Evolutionary conservation across 164 flowering plant genomes (phyloP).

Genomic region (Chloranthus sessilifolius): DNA sequence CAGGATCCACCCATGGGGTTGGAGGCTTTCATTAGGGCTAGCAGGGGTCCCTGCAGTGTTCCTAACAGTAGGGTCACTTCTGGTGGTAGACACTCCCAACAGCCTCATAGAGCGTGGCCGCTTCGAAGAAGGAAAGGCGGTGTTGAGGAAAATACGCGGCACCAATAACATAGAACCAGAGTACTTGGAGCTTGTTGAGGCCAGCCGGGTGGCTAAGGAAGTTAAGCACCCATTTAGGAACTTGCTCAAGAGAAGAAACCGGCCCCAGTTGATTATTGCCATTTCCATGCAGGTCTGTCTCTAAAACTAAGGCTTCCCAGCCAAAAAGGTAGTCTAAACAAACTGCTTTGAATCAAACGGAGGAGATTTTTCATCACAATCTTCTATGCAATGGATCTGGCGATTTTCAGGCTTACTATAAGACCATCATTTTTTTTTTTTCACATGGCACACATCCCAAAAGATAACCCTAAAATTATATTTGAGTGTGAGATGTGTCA

Average conservation of each 20-base stretch:
- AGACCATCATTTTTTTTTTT: background rate
- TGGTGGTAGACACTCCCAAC: constrained; percentile 89
- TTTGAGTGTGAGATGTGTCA: no score
- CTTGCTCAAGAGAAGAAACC: constrained; percentile 56
- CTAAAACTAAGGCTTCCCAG: background rate
- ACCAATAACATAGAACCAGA: constrained; percentile 80
- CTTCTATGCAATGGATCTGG: no score
- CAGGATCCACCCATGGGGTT: constrained; percentile 50
- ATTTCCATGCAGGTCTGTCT: constrained; percentile 51
- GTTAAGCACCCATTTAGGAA: constrained; percentile 87
- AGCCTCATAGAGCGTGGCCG: constrained; percentile 83
- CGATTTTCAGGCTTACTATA: no score
- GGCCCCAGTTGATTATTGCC: constrained; percentile 62
- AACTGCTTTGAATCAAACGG: no score
- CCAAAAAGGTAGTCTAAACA: no score
- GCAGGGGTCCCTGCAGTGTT: constrained; percentile 82
- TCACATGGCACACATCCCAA: no score
- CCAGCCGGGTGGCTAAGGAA: constrained; percentile 63
- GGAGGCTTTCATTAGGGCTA: constrained; percentile 86
- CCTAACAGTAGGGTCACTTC: constrained; percentile 64
- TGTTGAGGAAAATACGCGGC: constrained; percentile 72
- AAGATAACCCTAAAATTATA: no score
- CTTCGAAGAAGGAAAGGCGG: constrained; percentile 68
- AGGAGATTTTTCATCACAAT: no score
- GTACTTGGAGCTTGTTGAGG: constrained; percentile 73